Evolutionary conservation across 2,329 filamentous ascomycete species (phyloP), one percentile per base, ranked within the genome.

Genomic region (Colletotrichum simmondsii): DNA sequence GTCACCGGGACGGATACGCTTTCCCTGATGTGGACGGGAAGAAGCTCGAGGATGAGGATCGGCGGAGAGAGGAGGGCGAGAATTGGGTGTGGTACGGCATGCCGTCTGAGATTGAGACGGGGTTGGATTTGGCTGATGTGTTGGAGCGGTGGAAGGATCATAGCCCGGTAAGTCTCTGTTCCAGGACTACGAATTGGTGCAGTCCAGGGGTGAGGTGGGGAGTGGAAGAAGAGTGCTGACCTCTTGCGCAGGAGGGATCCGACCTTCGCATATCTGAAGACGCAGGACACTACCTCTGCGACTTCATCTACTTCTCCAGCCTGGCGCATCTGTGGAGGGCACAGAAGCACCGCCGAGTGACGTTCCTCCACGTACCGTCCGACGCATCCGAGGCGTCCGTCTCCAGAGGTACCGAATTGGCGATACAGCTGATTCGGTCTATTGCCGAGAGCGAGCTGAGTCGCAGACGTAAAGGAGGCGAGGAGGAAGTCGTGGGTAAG

Each of bases 301-400:
- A 95, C 79, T 95, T 94, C 78, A 94, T 93, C 76, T 94, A 93
- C 81, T 95, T 91, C 81, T 91, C 90, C 7, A 93, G 91, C 73
- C 80, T 95, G 76, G 86, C 92, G 24, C 83, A 91, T 71, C 82
- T 91, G 46, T 85, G 83, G 77, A 88, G 87, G 78, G 80, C 84
- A 59, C 77, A 84, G 57, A 79, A 85, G 72, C 81, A 83, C 24
- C 83, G 83, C 68, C 87, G 87, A 69, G 90, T 93, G 5, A 81
- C 92, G 2, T 95, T 95, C 80, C 82, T 95, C 65, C 93, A 95
- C 80, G 93, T 95, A 1, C 93, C 93, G 0, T 86, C 89, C 7
- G 86, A 89, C 30, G 84, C 87, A 10, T 86, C 89, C 26, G 84
- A 89, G 46, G 81, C 83, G 24, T 82, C 82, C 19, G 77, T 92